Evolutionary conservation across 148 eudicot genomes (phyloP), one percentile per base, ranked within the genome.

Genomic region (Camellia japonica): DNA sequence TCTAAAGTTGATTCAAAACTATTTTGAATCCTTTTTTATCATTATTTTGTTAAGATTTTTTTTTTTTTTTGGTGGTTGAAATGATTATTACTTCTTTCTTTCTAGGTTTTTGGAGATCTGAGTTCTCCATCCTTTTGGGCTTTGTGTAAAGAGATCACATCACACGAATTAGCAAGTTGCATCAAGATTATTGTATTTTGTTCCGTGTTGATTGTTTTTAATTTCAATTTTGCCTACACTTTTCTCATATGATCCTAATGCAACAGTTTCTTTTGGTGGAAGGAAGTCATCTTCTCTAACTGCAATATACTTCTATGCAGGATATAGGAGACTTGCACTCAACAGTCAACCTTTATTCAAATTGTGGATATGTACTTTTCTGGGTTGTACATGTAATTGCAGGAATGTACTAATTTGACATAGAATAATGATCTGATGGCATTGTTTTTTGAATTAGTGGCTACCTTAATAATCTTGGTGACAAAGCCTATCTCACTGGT

Each of bases 401-500:
- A 30, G 44, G 16, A 43, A 65, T 9, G 68, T 19, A 30, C 12
- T 65, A 65, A 30, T 65, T 43, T 3, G 23, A 14, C 41, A 18
- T 67, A 67, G 41, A 16, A 30, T 43, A 6, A 4, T 38, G 65
- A 79, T 79, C 30, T 70, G 56, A 73, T 78, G 82, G 78, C 82
- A 10, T 2, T 74, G 69, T 49, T 88, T 47, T 68, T 79, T 13
- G 86, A 86, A 65, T 59, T 86, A 49, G 82, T 80, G 78, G 63
- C 58, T 61, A 71, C 81, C 71, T 15, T 78, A 16, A 64, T 83
- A 46, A 51, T 80, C 14, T 62, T 79, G 84, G 80, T 83, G n/a
- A 73, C 71, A 47, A 82, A 85, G 87, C 79, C 84, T 82, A 77
- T 87, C 75, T 68, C 81, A 14, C 76, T 88, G 76, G 47, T 83